A percentile compares a stretch with the other conserved stretches of the same genome.
Conservation (phyloP, 805 yeast species). For the Grigorovia yakushimaensis region DNA sequence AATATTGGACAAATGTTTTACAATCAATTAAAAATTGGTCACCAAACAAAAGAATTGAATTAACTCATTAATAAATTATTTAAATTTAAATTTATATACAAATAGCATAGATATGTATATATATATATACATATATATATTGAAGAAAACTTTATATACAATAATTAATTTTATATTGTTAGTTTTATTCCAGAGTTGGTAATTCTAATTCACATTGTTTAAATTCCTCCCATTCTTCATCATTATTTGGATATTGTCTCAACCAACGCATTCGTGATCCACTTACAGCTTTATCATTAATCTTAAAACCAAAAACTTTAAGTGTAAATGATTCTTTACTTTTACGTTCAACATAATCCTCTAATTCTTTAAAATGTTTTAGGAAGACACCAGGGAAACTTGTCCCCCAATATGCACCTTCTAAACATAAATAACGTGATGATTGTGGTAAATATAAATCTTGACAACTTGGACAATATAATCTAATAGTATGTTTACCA, state of each 20-base stretch:
- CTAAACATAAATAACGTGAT: slow-evolving; percentile 77
- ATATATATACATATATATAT: too few relatives aligned
- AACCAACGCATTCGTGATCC: slow-evolving; percentile 98
- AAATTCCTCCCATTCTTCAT: slow-evolving; percentile 52
- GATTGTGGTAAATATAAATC: slow-evolving; percentile 85
- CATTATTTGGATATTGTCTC: slow-evolving; percentile 61
- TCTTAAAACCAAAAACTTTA: slow-evolving; percentile 78
- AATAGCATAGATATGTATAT: neutral
- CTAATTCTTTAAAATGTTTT: slow-evolving; percentile 85
- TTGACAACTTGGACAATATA: slow-evolving; percentile 90
- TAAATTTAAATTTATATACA: neutral
- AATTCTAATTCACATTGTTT: slow-evolving; percentile 53
- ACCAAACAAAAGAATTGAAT: slow-evolving; percentile 52
- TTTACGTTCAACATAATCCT: slow-evolving; percentile 57
- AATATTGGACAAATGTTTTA: slow-evolving; percentile 76
- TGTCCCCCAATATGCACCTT: slow-evolving; percentile 96
- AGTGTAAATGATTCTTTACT: slow-evolving; percentile 48
- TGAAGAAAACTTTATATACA: too few relatives aligned
- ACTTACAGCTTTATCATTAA: slow-evolving; percentile 59
- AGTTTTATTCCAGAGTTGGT: slow-evolving; percentile 29
- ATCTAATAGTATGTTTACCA: slow-evolving; percentile 83
- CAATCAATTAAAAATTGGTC: slow-evolving; percentile 69
- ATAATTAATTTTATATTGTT: too few relatives aligned
- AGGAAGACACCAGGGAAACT: slow-evolving; percentile 89
- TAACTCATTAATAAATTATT: slow-evolving; percentile 41